Evolutionary conservation across 345 rosid species (phyloP).

Genomic region (Xanthoceras sorbifolium): DNA sequence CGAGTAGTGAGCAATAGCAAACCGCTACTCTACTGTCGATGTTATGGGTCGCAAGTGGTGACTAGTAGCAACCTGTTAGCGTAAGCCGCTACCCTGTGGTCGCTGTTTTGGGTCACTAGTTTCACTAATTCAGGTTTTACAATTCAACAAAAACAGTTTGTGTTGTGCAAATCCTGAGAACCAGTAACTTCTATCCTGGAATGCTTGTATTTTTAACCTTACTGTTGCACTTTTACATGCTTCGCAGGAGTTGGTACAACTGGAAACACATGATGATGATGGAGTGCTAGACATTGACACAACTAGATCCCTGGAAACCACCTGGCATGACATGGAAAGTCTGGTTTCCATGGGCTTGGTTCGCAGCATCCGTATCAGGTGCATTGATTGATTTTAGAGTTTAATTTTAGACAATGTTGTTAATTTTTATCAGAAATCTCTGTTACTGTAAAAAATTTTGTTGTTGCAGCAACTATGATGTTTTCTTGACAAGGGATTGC

Average conservation of each 20-base stretch:
- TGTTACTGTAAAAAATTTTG: constrained; percentile 20
- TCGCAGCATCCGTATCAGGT: constrained; percentile 90
- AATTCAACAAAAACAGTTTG: too few relatives aligned
- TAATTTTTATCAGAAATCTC: not conserved
- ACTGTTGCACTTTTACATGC: not conserved
- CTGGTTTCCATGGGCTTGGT: constrained; percentile 81
- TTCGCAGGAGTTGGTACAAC: constrained; percentile 74
- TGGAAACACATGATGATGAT: constrained; percentile 73
- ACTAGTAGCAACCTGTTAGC: too few relatives aligned
- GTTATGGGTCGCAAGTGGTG: too few relatives aligned
- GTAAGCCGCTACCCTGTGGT: too few relatives aligned
- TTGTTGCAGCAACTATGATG: constrained; percentile 73
- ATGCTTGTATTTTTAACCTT: not conserved
- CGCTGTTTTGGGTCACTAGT: too few relatives aligned
- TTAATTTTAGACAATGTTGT: not conserved
- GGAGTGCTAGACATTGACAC: constrained; percentile 85
- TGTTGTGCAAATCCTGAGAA: too few relatives aligned
- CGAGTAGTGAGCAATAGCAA: too few relatives aligned
- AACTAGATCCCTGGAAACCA: constrained; percentile 71
- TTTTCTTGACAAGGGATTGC: constrained; percentile 61
- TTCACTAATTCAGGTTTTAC: too few relatives aligned
- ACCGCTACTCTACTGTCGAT: too few relatives aligned
- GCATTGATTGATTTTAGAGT: not conserved
- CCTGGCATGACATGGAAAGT: constrained; percentile 94
- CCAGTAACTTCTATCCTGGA: too few relatives aligned